Evolutionary conservation across 345 rosid species (phyloP), one percentile per base, ranked within the genome.

Genomic region (Eucalyptus regnans): DNA sequence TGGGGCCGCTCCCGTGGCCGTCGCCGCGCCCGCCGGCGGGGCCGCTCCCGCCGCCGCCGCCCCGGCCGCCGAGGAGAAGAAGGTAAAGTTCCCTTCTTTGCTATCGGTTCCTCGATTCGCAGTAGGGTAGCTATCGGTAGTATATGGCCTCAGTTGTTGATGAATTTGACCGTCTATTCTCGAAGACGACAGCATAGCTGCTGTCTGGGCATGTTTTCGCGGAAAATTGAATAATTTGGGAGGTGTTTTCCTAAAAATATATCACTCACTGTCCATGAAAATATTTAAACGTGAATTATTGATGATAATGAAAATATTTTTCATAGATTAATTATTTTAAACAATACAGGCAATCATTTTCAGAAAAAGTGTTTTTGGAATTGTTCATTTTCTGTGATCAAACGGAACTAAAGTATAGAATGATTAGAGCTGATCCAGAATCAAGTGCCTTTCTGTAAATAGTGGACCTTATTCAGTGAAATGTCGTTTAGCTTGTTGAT

Each of bases 31-130:
- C 13, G 94, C 90, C 64, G 95, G 51, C 5, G 96, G 85, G 29
- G 96, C 90, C 10, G 94, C 88, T 6, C 95, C 93, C 5, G 90
- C 90, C 15, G 94, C 91, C 5, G 95, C 97, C 14, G 92, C 97
- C 9, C 93, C 99, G 66, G 93, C 96, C 4, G 93, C 95, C 3
- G 97, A 93, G 93, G 96, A 97, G 95, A 96, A 96, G 93, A 97
- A 96, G 97, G 99, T 96, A 86, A 87, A 4, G 62, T 56, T 56
- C 27, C 29, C 62, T 56, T 23, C 12, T 56, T 22, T 23, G 62
- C 0, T 56, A 27, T 8, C 1, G 18, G 23, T 87, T 37, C 17
- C 33, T 62, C 5, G 23, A 48, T 68, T 87, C 44, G 8, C 81
- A 12, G 9, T 51, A 17, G 5, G 64, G 64, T 6, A 33, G 64